phyloP scores from a whole-genome alignment of 768 basidiomycete genomes.

The Rhizopogon roseolus region DNA sequence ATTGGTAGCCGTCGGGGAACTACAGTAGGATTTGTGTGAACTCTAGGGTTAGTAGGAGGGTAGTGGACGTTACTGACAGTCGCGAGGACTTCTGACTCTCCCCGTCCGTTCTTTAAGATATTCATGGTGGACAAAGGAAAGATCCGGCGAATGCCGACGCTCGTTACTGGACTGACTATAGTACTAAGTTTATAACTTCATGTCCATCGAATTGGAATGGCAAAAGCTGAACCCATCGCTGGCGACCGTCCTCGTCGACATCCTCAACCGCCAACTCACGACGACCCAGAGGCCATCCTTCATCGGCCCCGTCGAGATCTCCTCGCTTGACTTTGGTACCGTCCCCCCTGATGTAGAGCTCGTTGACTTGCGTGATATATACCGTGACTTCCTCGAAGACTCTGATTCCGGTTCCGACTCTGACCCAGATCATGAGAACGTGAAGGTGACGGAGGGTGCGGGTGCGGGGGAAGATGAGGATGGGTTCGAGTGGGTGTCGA shows the following conservation, averaged over 20 bases:
- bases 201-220: slow-evolving; percentile 99
- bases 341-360: slow-evolving; percentile 81
- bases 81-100: slow-evolving; percentile 14
- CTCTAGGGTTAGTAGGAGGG: neutral
- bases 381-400: slow-evolving; percentile 90
- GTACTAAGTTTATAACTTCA: slow-evolving; percentile 24
- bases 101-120: slow-evolving; percentile 4
- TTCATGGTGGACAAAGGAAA: neutral
- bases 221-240: slow-evolving; percentile 70
- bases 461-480: slow-evolving; percentile 64
- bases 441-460: slow-evolving; percentile 47
- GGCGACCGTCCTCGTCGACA: slow-evolving; percentile 58
- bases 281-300: slow-evolving; percentile 80
- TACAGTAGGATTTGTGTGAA: slow-evolving; percentile 33
- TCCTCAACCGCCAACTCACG: slow-evolving; percentile 77
- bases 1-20: slow-evolving; percentile 53
- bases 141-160: neutral
- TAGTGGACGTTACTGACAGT: neutral
- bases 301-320: slow-evolving; percentile 88
- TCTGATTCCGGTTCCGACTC: slow-evolving; percentile 44
- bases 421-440: slow-evolving; percentile 29
- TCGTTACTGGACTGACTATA: too few relatives aligned
- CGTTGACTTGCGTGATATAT: slow-evolving; percentile 89
- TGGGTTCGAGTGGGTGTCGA: slow-evolving; percentile 78
- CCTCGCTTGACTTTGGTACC: slow-evolving; percentile 84